These are phyloP conservation scores for Neltuma alba DNA, from an alignment of 306 rosid species.

Conservation along the genomic window DNA sequence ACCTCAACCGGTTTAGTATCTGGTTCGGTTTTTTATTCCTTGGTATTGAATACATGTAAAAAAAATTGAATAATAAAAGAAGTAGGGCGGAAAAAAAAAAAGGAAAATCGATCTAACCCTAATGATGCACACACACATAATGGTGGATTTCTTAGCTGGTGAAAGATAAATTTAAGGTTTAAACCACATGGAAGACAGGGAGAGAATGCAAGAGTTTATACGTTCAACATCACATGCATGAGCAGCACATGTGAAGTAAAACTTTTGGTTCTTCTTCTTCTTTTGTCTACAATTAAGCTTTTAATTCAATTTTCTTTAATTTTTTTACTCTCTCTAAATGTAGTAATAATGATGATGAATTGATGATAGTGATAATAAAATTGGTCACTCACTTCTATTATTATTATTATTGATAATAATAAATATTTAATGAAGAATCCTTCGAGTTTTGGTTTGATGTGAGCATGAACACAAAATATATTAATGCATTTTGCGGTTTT, in stretches of 20 bases:
- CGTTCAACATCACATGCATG: constrained; percentile 92
- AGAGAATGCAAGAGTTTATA: constrained; percentile 72
- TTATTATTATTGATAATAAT: no score
- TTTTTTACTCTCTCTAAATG: constrained; percentile 38
- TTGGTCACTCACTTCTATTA: constrained; percentile 27
- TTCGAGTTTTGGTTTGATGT: background rate
- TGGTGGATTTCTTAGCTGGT: constrained; percentile 89
- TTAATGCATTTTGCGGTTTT: constrained; percentile 18
- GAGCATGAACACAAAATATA: constrained; percentile 30
- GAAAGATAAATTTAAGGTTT: constrained; percentile 73
- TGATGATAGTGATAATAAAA: no score
- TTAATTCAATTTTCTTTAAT: background rate
- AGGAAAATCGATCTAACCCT: background rate
- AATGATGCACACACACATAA: background rate
- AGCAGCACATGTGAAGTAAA: constrained; percentile 74
- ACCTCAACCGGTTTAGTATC: no score
- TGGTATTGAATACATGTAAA: no score
- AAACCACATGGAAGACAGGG: constrained; percentile 87
- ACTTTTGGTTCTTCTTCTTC: no score
- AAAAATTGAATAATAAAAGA: no score
- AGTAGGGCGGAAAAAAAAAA: no score
- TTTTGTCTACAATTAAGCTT: constrained; percentile 67
- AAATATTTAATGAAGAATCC: constrained; percentile 23
- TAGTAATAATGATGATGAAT: no score
- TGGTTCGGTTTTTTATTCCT: no score